Evolutionary conservation across 441 rosid genomes (phyloP), one percentile per base, ranked within the genome.

Genomic region (Hypseocharis bilobata): DNA sequence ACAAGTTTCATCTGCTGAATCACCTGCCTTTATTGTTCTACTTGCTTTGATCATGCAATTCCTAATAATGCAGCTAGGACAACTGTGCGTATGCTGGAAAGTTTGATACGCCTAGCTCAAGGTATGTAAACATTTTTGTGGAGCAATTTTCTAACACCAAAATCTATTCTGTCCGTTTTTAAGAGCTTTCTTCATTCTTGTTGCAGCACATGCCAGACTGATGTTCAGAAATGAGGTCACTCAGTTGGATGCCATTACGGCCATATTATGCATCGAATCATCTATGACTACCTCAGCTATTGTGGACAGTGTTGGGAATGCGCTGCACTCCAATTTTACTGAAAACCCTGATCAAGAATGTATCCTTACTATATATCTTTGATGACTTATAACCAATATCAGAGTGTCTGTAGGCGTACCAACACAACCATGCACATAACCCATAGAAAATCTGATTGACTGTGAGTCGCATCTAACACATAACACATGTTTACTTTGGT

Each of bases 51-150:
- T 66, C 17, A 34, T 51, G 34, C 62, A 14, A 38, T 64, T 42
- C 69, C n/a, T 36, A 62, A 72, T 30, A 58, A 67, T 77, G 76
- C 82, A 93, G 98, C 97, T 36, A 87, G 97, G 73, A 93, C 95
- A 73, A 93, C 97, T 3, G 92, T 91, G 76, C 89, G 95, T 66
- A 93, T 93, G 98, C 75, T 93, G 70, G 97, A 93, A 85, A 93
- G 97, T 82, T 79, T 93, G 82, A 88, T 91, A 63, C 91, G 96
- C 76, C 79, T 93, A 22, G 96, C 97, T 70, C 97, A 93, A 93
- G 97, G 95, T 90, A 77, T 63, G 68, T 58, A 68, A 19, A 14
- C 3, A 3, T 16, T 62, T 40, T n/a, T 19, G 19, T 63, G 70
- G 49, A 32, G 64, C 26, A 2, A 42, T 51, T 29, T 16, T 54